phyloP scores from a whole-genome alignment of 352 stramenopile species.

The Halophytophthora polymorphica region DNA sequence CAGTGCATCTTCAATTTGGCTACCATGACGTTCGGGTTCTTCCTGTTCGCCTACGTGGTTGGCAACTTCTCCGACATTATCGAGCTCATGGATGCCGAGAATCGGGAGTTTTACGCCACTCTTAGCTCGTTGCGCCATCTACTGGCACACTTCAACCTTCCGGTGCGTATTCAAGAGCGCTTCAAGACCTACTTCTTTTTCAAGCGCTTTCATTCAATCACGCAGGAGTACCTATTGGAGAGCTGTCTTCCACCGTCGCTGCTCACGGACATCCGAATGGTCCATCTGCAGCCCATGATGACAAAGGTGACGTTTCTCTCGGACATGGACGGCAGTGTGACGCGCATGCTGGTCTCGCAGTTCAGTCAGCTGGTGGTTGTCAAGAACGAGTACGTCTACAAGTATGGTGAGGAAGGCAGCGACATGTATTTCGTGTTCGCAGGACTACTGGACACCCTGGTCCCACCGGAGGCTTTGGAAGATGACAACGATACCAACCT shows the following conservation, averaged over 20 bases:
- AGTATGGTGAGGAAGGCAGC: conserved; percentile 51
- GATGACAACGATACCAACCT: conserved; percentile 9
- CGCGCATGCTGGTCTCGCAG: conserved; percentile 64
- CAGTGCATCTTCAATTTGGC: conserved; percentile 55
- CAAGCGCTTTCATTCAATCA: conserved; percentile 70
- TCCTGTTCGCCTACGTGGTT: conserved; percentile 71
- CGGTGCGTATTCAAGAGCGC: conserved; percentile 32
- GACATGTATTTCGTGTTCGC: conserved; percentile 83
- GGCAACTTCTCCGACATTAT: conserved; percentile 71
- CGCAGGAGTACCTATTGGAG: conserved; percentile 60
- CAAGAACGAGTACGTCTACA: conserved; percentile 63
- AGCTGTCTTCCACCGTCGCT: conserved; percentile 63
- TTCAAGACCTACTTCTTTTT: conserved; percentile 76
- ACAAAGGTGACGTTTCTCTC: conserved; percentile 59
- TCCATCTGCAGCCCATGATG: conserved; percentile 70
- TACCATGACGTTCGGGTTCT: conserved; percentile 65
- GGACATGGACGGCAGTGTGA: conserved; percentile 53
- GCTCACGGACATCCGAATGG: conserved; percentile 63
- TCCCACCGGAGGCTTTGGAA: conserved; percentile 36
- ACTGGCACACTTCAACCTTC: conserved; percentile 52
- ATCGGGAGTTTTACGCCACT: conserved; percentile 58
- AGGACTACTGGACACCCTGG: conserved; percentile 42
- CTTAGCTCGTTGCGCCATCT: conserved; percentile 53
- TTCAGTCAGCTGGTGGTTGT: conserved; percentile 65
- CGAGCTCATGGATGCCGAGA: conserved; percentile 65